These are phyloP conservation scores for Zygoascus biomembranicola DNA, from an alignment of 805 yeast species.

Conservation along the genomic window DNA sequence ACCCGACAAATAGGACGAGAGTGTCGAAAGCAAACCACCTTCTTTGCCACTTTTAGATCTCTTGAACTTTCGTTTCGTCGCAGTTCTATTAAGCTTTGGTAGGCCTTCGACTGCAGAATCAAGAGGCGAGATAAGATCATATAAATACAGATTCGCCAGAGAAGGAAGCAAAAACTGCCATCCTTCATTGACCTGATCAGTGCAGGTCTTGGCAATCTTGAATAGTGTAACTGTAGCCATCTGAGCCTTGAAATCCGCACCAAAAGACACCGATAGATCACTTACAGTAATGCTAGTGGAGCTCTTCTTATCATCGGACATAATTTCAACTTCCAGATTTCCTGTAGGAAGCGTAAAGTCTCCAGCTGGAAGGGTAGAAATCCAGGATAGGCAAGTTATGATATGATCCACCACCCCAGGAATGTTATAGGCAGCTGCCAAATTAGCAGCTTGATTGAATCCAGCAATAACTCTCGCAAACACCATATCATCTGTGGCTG, in stretches of 20 bases:
- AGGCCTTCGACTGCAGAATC: conserved; percentile 23
- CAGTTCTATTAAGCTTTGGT: conserved; percentile 44
- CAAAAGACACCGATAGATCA: conserved; percentile 74
- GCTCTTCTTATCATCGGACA: conserved; percentile 32
- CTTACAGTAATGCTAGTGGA: conserved; percentile 45
- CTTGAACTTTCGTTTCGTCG: conserved; percentile 58
- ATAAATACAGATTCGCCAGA: conserved; percentile 58
- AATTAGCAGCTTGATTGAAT: conserved; percentile 72
- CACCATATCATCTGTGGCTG: conserved; percentile 84
- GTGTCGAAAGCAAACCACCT: conserved; percentile 73
- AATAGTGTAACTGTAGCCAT: conserved; percentile 79
- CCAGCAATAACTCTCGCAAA: conserved; percentile 82
- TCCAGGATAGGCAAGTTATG: conserved; percentile 54
- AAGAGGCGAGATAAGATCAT: conserved; percentile 47
- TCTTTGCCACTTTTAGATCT: conserved; percentile 57
- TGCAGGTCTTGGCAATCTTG: conserved; percentile 54
- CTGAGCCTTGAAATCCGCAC: conserved; percentile 87
- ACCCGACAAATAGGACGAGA: conserved; percentile 87
- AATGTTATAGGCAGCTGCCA: conserved; percentile 60
- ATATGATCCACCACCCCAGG: conserved; percentile 54
- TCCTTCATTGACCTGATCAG: conserved; percentile 32
- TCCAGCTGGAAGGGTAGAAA: conserved; percentile 55
- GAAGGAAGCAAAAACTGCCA: conserved; percentile 60
- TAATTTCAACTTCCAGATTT: conserved; percentile 31
- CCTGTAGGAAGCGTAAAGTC: conserved; percentile 23